Evolutionary conservation across 495 filamentous ascomycete genomes (phyloP).

Genomic region (Lasiosphaeria hispida): DNA sequence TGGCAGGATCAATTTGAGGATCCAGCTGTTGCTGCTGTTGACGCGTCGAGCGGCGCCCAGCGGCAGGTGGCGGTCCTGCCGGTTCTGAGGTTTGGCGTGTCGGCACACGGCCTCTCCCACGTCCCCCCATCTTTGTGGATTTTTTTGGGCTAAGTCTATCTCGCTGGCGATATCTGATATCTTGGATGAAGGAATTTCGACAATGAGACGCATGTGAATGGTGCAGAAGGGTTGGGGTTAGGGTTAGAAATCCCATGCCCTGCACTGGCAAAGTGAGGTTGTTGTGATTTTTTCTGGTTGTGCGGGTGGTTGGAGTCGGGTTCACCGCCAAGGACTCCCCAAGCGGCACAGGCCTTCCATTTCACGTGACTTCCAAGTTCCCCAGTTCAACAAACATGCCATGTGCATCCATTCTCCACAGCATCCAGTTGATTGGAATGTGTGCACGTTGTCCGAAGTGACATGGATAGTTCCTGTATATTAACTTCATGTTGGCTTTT

Average conservation of each 20-base stretch:
- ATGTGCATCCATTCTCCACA: too few species aligned
- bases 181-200: not conserved
- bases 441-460: too few species aligned
- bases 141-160: not conserved
- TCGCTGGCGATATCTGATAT: not conserved
- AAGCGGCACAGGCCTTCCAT: too few species aligned
- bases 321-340: not conserved
- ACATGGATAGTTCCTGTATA: too few species aligned
- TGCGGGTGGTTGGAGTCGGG: not conserved
- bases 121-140: slow-evolving; percentile 18
- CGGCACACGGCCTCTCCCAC: slow-evolving; percentile 23
- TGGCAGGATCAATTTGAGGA: slow-evolving; percentile 25
- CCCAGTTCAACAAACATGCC: too few species aligned
- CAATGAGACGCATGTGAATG: not conserved
- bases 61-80: slow-evolving; percentile 6
- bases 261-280: slow-evolving; percentile 16
- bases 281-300: slow-evolving; percentile 22
- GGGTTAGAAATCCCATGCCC: slow-evolving; percentile 20
- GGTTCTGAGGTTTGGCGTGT: slow-evolving; percentile 17
- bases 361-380: too few species aligned
- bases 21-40: slow-evolving; percentile 22
- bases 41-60: slow-evolving; percentile 28
- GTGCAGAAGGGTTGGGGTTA: slow-evolving; percentile 37
- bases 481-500: too few species aligned
- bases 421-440: too few species aligned